These are phyloP conservation scores for Elsinoe arachidis DNA, from an alignment of 2,329 filamentous ascomycete genomes.

Conservation along the genomic window DNA sequence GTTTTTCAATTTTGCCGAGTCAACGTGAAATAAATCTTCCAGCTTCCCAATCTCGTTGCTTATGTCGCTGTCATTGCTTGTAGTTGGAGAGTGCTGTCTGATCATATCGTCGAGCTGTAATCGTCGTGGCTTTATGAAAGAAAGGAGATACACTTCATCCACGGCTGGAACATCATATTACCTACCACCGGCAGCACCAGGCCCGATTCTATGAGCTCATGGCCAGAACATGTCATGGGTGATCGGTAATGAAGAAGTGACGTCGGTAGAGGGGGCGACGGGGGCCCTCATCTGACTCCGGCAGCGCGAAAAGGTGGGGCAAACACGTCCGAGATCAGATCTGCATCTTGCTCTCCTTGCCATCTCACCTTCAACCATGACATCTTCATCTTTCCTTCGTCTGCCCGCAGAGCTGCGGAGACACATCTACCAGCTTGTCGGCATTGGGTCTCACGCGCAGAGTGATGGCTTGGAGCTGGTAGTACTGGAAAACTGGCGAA, in stretches of 20 bases:
- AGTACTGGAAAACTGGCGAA: neutral
- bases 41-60: slow-evolving; percentile 63
- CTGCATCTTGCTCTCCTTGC: neutral
- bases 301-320: neutral
- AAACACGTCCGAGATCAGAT: slow-evolving; percentile 1
- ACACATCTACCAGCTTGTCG: neutral
- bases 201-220: neutral
- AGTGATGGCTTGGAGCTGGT: neutral
- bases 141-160: neutral
- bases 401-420: neutral
- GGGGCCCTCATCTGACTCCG: neutral
- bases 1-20: slow-evolving; percentile 67
- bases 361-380: neutral
- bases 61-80: neutral
- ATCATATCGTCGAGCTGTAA: neutral
- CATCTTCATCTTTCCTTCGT: neutral
- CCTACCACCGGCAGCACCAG: neutral
- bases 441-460: neutral
- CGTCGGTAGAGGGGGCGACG: neutral
- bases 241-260: neutral
- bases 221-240: slow-evolving; percentile 5
- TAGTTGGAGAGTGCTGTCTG: neutral
- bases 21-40: slow-evolving; percentile 71
- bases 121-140: neutral
- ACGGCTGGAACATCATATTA: neutral